These are phyloP conservation scores for Naganishia randhawae DNA, from an alignment of 768 basidiomycete species.

Conservation along the genomic window DNA sequence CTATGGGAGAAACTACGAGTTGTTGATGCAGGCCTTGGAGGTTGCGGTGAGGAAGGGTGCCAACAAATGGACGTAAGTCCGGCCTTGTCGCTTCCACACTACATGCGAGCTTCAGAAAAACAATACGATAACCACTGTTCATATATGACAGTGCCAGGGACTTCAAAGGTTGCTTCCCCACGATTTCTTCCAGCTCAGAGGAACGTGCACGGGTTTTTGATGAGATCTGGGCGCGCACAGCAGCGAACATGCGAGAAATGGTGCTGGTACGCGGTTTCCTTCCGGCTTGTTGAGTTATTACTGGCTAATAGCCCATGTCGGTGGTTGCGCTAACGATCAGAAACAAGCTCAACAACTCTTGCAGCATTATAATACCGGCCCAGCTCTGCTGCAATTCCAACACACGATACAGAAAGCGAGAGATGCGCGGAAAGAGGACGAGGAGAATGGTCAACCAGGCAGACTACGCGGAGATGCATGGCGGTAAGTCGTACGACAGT, in stretches of 20 bases:
- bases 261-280: slow-evolving; percentile 38
- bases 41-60: slow-evolving; percentile 43
- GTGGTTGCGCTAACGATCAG: slow-evolving; percentile 19
- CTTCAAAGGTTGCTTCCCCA: slow-evolving; percentile 36
- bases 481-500: slow-evolving; percentile 37
- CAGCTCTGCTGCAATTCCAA: slow-evolving; percentile 38
- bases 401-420: slow-evolving; percentile 39
- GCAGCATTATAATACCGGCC: slow-evolving; percentile 39
- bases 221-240: slow-evolving; percentile 34
- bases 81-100: neutral
- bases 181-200: slow-evolving; percentile 26
- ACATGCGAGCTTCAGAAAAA: neutral
- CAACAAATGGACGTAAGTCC: slow-evolving; percentile 47
- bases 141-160: slow-evolving; percentile 32
- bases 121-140: neutral
- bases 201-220: slow-evolving; percentile 31
- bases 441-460: slow-evolving; percentile 17
- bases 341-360: slow-evolving; percentile 32
- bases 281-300: neutral
- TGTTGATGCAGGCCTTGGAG: slow-evolving; percentile 40
- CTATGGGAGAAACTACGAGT: slow-evolving; percentile 40
- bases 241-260: slow-evolving; percentile 32
- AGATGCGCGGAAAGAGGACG: slow-evolving; percentile 27
- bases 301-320: neutral
- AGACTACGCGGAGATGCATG: slow-evolving; percentile 39